Conservation (phyloP, 2,329 filamentous ascomycete species). For the Cordyceps sp. region DNA sequence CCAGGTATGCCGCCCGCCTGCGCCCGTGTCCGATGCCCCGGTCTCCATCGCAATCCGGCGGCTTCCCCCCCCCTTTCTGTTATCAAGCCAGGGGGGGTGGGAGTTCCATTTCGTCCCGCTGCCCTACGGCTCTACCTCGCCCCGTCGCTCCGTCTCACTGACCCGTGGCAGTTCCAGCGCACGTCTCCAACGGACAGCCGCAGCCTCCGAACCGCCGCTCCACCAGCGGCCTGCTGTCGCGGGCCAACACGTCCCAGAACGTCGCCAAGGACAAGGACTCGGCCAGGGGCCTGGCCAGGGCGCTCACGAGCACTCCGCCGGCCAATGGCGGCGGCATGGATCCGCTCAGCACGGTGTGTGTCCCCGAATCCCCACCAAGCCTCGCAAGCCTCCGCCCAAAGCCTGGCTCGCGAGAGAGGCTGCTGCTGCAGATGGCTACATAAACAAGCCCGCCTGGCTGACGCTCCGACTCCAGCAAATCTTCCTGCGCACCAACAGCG, state of each 20-base stretch:
- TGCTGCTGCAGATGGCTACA: too few species aligned
- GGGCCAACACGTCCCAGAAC: constrained; percentile 48
- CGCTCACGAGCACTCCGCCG: constrained; percentile 9
- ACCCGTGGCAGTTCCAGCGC: not conserved
- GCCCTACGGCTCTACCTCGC: not conserved
- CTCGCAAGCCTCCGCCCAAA: too few species aligned
- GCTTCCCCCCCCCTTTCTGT: too few species aligned
- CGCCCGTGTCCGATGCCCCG: too few species aligned
- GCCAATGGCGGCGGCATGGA: constrained; percentile 16
- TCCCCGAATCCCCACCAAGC: too few species aligned
- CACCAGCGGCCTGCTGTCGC: constrained; percentile 16
- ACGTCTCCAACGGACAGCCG: constrained; percentile 1
- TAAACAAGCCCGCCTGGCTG: not conserved
- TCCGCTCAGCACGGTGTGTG: constrained; percentile 19
- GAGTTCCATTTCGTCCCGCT: too few species aligned
- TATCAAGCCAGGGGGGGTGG: too few species aligned
- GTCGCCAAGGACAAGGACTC: constrained; percentile 15
- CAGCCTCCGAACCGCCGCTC: constrained; percentile 5
- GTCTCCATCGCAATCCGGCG: too few species aligned
- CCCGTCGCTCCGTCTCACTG: not conserved
- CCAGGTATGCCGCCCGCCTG: constrained; percentile 13
- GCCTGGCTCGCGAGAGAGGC: too few species aligned
- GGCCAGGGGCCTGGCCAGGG: constrained; percentile 11
- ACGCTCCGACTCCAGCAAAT: constrained; percentile 16
- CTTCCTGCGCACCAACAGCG: constrained; percentile 20